phyloP scores from a whole-genome alignment of 2,329 filamentous ascomycete species.

The Pyrenophora seminiperda region DNA sequence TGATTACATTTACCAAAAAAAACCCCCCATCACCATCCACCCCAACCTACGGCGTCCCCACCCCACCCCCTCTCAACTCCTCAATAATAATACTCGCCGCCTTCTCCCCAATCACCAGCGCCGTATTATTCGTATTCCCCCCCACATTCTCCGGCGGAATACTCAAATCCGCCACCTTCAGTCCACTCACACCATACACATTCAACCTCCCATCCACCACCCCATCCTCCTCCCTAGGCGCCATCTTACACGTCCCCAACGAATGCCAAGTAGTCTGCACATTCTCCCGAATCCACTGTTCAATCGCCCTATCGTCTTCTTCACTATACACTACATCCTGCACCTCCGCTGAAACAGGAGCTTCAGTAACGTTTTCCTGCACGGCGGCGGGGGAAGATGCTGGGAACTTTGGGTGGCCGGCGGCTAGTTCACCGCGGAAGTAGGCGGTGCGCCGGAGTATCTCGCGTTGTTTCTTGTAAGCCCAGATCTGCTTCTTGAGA shows the following conservation, averaged over 20 bases:
- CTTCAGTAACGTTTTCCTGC: slow-evolving; percentile 15
- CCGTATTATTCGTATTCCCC: slow-evolving; percentile 55
- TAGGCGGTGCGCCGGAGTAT: slow-evolving; percentile 60
- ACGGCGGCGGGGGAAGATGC: slow-evolving; percentile 24
- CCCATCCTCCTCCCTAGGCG: slow-evolving; percentile 35
- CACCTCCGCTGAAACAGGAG: slow-evolving; percentile 12
- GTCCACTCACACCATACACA: slow-evolving; percentile 34
- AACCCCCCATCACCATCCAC: too few species aligned
- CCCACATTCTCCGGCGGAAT: slow-evolving; percentile 52
- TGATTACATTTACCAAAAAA: too few species aligned
- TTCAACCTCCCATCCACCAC: slow-evolving; percentile 36
- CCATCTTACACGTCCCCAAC: slow-evolving; percentile 42
- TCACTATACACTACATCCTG: slow-evolving; percentile 30
- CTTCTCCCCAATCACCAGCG: slow-evolving; percentile 47
- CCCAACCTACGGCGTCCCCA: slow-evolving; percentile 2
- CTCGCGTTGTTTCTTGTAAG: slow-evolving; percentile 69
- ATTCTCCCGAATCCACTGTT: slow-evolving; percentile 49
- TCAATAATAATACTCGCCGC: slow-evolving; percentile 37
- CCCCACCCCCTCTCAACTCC: slow-evolving; percentile 14
- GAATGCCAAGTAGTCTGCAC: slow-evolving; percentile 44
- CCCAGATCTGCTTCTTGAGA: slow-evolving; percentile 64
- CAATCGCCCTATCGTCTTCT: slow-evolving; percentile 46
- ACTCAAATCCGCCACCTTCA: slow-evolving; percentile 53
- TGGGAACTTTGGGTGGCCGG: slow-evolving; percentile 29
- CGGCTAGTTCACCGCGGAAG: slow-evolving; percentile 51